These are phyloP conservation scores for Stellera chamaejasme DNA, from an alignment of 345 rosid species.

Conservation along the genomic window DNA sequence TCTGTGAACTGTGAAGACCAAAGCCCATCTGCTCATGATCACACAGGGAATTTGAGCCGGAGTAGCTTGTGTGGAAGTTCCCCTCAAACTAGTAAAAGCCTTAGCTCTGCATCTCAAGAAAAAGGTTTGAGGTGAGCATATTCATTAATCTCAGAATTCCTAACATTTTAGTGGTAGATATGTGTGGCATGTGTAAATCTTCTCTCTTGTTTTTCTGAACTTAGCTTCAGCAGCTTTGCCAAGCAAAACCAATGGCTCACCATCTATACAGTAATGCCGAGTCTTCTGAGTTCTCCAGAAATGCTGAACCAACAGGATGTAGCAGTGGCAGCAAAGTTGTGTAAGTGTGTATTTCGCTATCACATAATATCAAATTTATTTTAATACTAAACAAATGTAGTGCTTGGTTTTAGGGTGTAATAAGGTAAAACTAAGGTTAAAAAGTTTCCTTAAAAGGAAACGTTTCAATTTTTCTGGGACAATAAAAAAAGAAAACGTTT, in stretches of 20 bases:
- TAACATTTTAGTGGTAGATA: constrained; percentile 1
- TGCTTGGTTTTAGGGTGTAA: too few species aligned
- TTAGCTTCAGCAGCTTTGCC: constrained; percentile 23
- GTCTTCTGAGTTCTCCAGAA: constrained; percentile 49
- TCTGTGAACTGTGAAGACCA: constrained; percentile 29
- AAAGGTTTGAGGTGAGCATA: constrained; percentile 25
- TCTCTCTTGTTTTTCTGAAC: constrained; percentile 13
- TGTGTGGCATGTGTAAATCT: not conserved
- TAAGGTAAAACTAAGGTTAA: too few species aligned
- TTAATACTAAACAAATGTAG: not conserved
- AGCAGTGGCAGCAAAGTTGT: constrained; percentile 17
- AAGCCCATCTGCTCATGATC: constrained; percentile 32
- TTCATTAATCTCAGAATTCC: constrained; percentile 1
- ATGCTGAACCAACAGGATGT: constrained; percentile 19
- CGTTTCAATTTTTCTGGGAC: too few species aligned
- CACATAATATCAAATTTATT: not conserved
- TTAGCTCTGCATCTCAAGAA: constrained; percentile 23
- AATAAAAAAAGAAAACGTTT: too few species aligned
- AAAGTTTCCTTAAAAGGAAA: too few species aligned
- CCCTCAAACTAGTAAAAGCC: constrained; percentile 15
- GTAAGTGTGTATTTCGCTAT: constrained; percentile 21
- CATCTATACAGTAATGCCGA: constrained; percentile 62
- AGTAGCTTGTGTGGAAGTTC: constrained; percentile 34
- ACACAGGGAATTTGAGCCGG: constrained; percentile 21
- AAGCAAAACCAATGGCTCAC: constrained; percentile 52